These are phyloP conservation scores for Dendrocalamus sinicus DNA, from an alignment of 176 grass and related monocot species.

Conservation along the genomic window DNA sequence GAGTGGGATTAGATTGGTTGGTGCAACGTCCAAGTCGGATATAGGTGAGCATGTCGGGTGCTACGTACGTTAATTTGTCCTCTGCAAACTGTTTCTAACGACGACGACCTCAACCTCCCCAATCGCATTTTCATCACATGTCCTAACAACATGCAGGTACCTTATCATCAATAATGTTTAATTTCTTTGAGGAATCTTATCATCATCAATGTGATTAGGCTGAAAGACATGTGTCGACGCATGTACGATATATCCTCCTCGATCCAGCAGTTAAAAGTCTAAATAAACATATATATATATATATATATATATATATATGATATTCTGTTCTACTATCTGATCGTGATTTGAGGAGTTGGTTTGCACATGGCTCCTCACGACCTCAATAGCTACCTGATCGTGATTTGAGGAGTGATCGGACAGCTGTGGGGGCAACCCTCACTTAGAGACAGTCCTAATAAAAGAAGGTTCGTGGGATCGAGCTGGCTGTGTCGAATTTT, in stretches of 20 bases:
- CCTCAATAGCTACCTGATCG: not conserved
- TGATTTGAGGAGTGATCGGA: not conserved
- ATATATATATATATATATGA: too few species aligned
- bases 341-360: not conserved
- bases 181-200: not conserved
- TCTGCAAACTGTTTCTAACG: not conserved
- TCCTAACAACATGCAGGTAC: not conserved
- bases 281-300: too few species aligned
- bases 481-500: too few species aligned
- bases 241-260: not conserved
- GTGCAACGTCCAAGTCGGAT: not conserved
- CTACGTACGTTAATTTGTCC: not conserved
- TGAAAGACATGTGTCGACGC: not conserved
- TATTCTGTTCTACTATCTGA: too few species aligned
- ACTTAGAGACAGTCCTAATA: too few species aligned
- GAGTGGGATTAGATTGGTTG: not conserved
- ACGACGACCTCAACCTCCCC: not conserved
- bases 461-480: too few species aligned
- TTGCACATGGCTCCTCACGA: too few species aligned
- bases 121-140: not conserved
- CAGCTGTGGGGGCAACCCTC: not conserved
- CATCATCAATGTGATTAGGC: not conserved
- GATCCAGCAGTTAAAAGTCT: too few species aligned
- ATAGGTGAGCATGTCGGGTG: not conserved
- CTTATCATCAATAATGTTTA: not conserved